phyloP scores from a whole-genome alignment of 345 rosid species.

The Theobroma cacao region DNA sequence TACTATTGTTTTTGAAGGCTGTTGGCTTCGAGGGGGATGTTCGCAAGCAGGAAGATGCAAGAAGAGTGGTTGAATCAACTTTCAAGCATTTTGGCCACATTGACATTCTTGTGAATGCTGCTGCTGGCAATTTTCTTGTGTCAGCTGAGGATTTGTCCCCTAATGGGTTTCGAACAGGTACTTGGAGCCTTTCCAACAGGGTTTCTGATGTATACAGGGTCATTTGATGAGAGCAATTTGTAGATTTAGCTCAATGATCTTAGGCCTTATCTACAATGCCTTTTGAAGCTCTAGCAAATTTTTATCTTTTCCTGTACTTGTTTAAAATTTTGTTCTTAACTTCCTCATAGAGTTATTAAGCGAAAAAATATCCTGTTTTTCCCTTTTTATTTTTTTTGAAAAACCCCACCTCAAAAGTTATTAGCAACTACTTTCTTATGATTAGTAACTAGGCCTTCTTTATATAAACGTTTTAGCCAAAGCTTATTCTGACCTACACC shows the following conservation, averaged over 20 bases:
- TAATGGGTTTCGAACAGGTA: constrained; percentile 83
- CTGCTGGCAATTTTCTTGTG: constrained; percentile 79
- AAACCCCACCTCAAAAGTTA: not conserved
- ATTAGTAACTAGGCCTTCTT: not conserved
- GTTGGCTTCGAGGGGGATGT: constrained; percentile 85
- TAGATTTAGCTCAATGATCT: not conserved
- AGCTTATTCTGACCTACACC: not conserved
- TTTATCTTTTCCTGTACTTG: not conserved
- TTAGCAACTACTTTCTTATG: not conserved
- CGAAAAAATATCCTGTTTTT: not conserved
- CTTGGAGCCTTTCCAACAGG: not conserved
- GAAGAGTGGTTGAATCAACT: constrained; percentile 69
- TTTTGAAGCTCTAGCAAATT: not conserved
- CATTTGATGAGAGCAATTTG: not conserved
- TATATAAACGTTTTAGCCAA: not conserved
- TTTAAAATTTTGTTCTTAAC: not conserved
- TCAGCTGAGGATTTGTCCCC: constrained; percentile 82
- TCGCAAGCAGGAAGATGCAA: constrained; percentile 72
- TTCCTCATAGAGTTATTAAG: not conserved
- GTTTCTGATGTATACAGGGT: not conserved
- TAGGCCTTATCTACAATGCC: not conserved
- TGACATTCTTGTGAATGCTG: constrained; percentile 74
- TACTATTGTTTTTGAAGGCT: constrained; percentile 41
- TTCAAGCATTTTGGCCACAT: constrained; percentile 54
- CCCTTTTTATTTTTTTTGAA: not conserved